Evolutionary conservation across 768 basidiomycete genomes (phyloP).

Genomic region (Suillus paluster): DNA sequence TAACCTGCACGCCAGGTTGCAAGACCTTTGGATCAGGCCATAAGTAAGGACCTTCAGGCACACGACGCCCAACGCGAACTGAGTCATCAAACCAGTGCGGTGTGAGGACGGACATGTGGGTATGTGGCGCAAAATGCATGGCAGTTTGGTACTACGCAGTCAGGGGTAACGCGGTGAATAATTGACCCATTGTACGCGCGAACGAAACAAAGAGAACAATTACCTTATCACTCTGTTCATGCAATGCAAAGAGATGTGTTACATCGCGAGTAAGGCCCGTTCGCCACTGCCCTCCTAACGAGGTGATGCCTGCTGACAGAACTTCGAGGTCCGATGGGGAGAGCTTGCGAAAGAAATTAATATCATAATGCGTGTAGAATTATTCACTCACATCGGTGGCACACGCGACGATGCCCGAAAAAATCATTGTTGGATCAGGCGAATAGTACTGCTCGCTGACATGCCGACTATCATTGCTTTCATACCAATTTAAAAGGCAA

Average conservation of each 20-base stretch:
- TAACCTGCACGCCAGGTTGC: constrained; percentile 27
- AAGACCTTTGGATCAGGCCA: constrained; percentile 75
- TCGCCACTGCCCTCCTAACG: constrained; percentile 85
- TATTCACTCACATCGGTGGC: constrained; percentile 60
- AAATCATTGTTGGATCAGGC: constrained; percentile 75
- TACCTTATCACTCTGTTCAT: constrained; percentile 55
- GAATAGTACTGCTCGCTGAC: constrained; percentile 67
- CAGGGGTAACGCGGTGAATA: neutral
- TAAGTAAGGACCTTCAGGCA: constrained; percentile 61
- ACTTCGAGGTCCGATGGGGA: constrained; percentile 70
- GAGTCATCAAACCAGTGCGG: constrained; percentile 94
- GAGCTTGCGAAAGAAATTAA: constrained; percentile 43
- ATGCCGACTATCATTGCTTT: constrained; percentile 8
- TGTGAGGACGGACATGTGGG: constrained; percentile 69
- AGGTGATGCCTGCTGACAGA: constrained; percentile 70
- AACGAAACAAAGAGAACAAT: neutral
- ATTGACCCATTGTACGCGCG: neutral
- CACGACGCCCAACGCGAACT: constrained; percentile 56
- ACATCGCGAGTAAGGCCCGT: constrained; percentile 79
- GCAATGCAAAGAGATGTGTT: constrained; percentile 81
- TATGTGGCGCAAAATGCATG: constrained; percentile 61
- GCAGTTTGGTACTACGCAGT: constrained; percentile 44
- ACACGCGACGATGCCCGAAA: constrained; percentile 82
- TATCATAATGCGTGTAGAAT: neutral
- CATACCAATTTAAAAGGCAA: neutral